These are phyloP conservation scores for Cyclotella baltica DNA, from an alignment of 108 stramenopile species.

Conservation along the genomic window DNA sequence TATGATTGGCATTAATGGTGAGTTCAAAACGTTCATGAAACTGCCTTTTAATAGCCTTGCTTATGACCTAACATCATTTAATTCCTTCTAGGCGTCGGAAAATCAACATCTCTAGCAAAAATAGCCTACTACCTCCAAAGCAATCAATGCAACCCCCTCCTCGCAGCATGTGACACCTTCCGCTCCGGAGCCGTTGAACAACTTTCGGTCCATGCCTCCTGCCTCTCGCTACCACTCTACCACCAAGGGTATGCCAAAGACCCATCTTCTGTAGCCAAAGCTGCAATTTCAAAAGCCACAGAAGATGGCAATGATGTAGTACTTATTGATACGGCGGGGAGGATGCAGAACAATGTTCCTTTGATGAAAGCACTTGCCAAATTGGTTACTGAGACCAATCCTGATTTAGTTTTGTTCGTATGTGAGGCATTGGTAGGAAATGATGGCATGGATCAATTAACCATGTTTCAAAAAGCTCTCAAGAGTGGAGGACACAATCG, in stretches of 20 bases:
- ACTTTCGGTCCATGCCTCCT: slow-evolving; percentile 90
- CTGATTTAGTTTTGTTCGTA: slow-evolving; percentile 94
- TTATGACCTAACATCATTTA: slow-evolving; percentile 51
- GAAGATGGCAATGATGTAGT: slow-evolving; percentile 91
- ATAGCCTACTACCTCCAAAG: slow-evolving; percentile 85
- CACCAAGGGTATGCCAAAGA: slow-evolving; percentile 96
- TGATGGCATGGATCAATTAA: slow-evolving; percentile 96
- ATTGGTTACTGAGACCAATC: slow-evolving; percentile 88
- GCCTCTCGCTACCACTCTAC: slow-evolving; percentile 91
- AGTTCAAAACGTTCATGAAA: too few relatives aligned
- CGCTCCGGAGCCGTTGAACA: slow-evolving; percentile 98
- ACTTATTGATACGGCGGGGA: slow-evolving; percentile 96
- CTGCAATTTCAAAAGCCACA: slow-evolving; percentile 87
- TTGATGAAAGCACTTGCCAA: slow-evolving; percentile 96
- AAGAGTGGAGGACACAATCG: slow-evolving; percentile 66
- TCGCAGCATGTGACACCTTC: slow-evolving; percentile 99
- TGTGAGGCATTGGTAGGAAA: slow-evolving; percentile 98
- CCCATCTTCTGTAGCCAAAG: slow-evolving; percentile 90
- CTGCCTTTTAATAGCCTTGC: too few relatives aligned
- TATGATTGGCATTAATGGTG: slow-evolving; percentile 97
- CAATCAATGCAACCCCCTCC: slow-evolving; percentile 80
- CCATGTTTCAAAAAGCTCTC: slow-evolving; percentile 94
- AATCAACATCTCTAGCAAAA: slow-evolving; percentile 93
- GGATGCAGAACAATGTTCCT: slow-evolving; percentile 98
- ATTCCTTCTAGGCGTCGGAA: slow-evolving; percentile 69